phyloP scores from a whole-genome alignment of 2,329 filamentous ascomycete species.

The Epichloe typhina region DNA sequence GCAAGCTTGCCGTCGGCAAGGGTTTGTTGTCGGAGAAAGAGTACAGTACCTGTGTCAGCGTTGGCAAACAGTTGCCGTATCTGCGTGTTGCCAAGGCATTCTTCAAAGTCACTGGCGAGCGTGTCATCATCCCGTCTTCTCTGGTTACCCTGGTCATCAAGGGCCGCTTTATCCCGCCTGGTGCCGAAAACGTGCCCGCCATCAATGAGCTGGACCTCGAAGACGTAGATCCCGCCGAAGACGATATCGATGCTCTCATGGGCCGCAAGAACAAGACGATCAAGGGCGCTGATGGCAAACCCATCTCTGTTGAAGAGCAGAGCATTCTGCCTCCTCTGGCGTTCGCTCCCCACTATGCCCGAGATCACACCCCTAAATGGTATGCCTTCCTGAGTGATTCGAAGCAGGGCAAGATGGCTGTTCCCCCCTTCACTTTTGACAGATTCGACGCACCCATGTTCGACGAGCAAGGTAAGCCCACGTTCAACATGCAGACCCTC shows the following conservation, averaged over 20 bases:
- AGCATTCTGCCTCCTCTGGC: conserved; percentile 71
- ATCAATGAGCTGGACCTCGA: conserved; percentile 71
- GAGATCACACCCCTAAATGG: conserved; percentile 84
- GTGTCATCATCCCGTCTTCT: conserved; percentile 80
- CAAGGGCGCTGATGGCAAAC: conserved; percentile 47
- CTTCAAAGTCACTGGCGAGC: conserved; percentile 96
- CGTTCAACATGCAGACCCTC: conserved; percentile 87
- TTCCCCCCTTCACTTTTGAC: conserved; percentile 90
- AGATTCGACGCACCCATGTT: conserved; percentile 85
- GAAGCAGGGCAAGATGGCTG: conserved; percentile 90
- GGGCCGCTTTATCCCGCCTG: conserved; percentile 83
- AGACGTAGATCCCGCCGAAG: conserved; percentile 85
- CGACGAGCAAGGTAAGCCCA: conserved; percentile 67
- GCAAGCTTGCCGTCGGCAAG: conserved; percentile 55
- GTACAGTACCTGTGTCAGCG: conserved; percentile 60
- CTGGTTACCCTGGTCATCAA: conserved; percentile 93
- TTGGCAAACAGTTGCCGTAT: conserved; percentile 74
- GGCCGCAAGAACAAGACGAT: conserved; percentile 59
- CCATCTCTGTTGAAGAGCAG: conserved; percentile 43
- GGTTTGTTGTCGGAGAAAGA: conserved; percentile 61
- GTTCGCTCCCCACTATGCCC: conserved; percentile 79
- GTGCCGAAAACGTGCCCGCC: conserved; percentile 58
- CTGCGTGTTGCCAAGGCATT: conserved; percentile 84
- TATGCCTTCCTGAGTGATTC: conserved; percentile 88
- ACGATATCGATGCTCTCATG: conserved; percentile 74